These are phyloP conservation scores for Apiospora sp. DNA, from an alignment of 2,329 filamentous ascomycete species.

Conservation along the genomic window DNA sequence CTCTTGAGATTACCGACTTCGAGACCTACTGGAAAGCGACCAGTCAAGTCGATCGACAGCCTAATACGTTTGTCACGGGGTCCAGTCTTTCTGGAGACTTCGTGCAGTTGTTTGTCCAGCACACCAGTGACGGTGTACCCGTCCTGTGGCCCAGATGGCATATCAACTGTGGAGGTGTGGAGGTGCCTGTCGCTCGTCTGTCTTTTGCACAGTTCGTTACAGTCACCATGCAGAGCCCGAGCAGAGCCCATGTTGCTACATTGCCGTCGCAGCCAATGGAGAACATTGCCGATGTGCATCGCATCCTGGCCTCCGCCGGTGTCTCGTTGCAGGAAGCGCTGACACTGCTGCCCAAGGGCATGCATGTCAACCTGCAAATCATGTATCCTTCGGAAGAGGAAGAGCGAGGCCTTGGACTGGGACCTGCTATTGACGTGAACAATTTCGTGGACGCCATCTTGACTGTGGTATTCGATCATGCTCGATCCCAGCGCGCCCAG, in stretches of 20 bases:
- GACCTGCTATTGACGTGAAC: slow-evolving; percentile 84
- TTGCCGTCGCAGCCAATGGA: slow-evolving; percentile 56
- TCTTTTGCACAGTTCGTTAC: slow-evolving; percentile 75
- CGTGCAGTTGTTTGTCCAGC: slow-evolving; percentile 87
- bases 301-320: slow-evolving; percentile 76
- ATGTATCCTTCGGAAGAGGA: slow-evolving; percentile 83
- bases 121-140: slow-evolving; percentile 86
- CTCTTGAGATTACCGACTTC: slow-evolving; percentile 96
- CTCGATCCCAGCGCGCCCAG: slow-evolving; percentile 69
- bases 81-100: slow-evolving; percentile 97
- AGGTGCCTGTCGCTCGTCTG: slow-evolving; percentile 83
- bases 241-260: slow-evolving; percentile 52
- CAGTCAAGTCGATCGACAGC: slow-evolving; percentile 86
- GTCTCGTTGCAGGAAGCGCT: slow-evolving; percentile 83
- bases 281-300: slow-evolving; percentile 72
- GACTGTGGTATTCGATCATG: slow-evolving; percentile 89
- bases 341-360: slow-evolving; percentile 74
- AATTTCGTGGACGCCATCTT: slow-evolving; percentile 84
- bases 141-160: slow-evolving; percentile 90
- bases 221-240: slow-evolving; percentile 54
- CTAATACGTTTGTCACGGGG: slow-evolving; percentile 88
- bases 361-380: slow-evolving; percentile 92
- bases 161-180: slow-evolving; percentile 76
- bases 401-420: slow-evolving; percentile 73
- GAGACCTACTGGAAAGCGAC: slow-evolving; percentile 99